phyloP scores from a whole-genome alignment of 306 rosid species.

The Pterocarpus santalinus region DNA sequence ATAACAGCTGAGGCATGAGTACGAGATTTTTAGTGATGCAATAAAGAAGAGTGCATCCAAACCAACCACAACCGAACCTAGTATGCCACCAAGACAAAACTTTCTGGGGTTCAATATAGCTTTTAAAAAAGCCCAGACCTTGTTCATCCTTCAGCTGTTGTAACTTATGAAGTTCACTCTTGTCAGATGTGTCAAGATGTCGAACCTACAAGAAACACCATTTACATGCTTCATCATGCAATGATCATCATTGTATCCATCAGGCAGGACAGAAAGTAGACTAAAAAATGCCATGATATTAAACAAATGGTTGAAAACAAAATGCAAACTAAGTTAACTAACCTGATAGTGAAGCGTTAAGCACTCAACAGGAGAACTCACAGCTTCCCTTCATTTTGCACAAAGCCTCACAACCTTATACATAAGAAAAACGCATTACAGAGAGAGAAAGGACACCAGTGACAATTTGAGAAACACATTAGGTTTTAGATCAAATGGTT shows the following conservation, averaged over 20 bases:
- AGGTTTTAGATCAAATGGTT: too few species aligned
- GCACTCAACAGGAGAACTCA: slow-evolving; percentile 99
- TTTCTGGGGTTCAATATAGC: not conserved
- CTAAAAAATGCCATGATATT: not conserved
- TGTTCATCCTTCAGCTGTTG: slow-evolving; percentile 98
- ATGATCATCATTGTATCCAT: not conserved
- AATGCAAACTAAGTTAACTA: slow-evolving; percentile 32
- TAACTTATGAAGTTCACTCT: slow-evolving; percentile 95
- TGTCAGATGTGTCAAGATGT: slow-evolving; percentile 98
- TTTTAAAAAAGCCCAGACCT: slow-evolving; percentile 57
- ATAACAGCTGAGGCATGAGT: not conserved
- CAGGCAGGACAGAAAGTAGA: not conserved
- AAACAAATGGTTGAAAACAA: not conserved
- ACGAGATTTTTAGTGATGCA: not conserved
- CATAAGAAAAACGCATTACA: slow-evolving; percentile 22
- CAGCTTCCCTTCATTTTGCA: slow-evolving; percentile 99
- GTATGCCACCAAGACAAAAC: not conserved
- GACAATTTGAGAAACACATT: slow-evolving; percentile 3
- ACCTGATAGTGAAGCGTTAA: slow-evolving; percentile 99
- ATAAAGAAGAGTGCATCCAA: slow-evolving; percentile 28
- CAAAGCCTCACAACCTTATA: slow-evolving; percentile 95
- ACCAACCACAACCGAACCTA: slow-evolving; percentile 14
- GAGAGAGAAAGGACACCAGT: not conserved
- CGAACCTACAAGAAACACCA: slow-evolving; percentile 72
- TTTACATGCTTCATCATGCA: slow-evolving; percentile 31